Percentiles rank a stretch among this genome's conserved stretches.
Evolutionary conservation across 768 basidiomycete species (phyloP).

Genomic region (Saitozyma sp.): DNA sequence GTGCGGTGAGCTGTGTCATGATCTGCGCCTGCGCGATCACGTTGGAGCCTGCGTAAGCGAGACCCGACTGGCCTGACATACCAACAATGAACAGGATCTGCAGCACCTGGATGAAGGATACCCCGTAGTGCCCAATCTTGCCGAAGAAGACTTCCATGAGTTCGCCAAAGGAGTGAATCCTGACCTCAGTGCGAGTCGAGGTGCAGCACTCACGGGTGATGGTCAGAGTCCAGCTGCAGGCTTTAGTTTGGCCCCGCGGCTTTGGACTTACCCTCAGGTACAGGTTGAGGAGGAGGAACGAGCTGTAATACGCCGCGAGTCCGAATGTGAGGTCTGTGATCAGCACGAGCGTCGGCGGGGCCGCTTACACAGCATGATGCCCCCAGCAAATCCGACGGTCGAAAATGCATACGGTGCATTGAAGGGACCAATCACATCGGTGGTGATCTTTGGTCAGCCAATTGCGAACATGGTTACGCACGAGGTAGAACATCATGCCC

Average conservation of each 20-base stretch:
- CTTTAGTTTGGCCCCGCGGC: not conserved
- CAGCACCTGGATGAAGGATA: constrained; percentile 4
- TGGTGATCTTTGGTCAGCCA: constrained; percentile 6
- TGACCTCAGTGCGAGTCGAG: not conserved
- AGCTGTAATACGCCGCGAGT: constrained; percentile 5
- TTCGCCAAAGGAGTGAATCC: constrained; percentile 8
- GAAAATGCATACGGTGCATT: constrained; percentile 9
- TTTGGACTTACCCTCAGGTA: constrained; percentile 4
- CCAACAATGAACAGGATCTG: constrained; percentile 9
- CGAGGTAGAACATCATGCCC: constrained; percentile 11
- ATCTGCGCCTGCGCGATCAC: constrained; percentile 3
- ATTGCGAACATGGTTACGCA: not conserved
- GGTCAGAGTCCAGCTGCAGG: constrained; percentile 5
- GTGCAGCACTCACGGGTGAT: not conserved
- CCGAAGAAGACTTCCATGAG: constrained; percentile 10
- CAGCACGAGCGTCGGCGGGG: not conserved
- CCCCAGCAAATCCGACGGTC: constrained; percentile 4
- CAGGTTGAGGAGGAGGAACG: constrained; percentile 7
- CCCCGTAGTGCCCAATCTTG: constrained; percentile 7
- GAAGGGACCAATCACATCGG: constrained; percentile 7
- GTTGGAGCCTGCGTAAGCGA: constrained; percentile 2
- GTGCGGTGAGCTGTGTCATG: constrained; percentile 8
- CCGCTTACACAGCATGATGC: constrained; percentile 1
- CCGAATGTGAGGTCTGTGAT: constrained; percentile 9
- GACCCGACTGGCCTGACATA: not conserved